Base-by-base conservation (phyloP, 331 rosid genomes). In the Quercus lobata region DNA sequence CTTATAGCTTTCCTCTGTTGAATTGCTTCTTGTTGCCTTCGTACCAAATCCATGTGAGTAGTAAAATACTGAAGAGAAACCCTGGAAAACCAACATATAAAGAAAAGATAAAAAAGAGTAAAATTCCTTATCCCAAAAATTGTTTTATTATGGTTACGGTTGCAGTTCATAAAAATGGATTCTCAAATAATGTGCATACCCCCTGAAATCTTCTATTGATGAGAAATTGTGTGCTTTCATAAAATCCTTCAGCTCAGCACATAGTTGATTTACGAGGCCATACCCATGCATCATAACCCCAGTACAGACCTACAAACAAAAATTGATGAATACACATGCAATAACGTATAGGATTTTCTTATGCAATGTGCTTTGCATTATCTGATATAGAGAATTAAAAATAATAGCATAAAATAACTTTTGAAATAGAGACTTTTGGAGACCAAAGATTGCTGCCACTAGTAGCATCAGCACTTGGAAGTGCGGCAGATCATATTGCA, bases 251-350 rank as follows among this genome's bases (percentile, higher is more conserved):
- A 96, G 96, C 88, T 96, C 99, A 12, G 74, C 78, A 78, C 88
- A 86, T 19, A 96, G 96, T 80, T 90, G 86, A 91, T 90, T 96
- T 87, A 96, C 99, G 69, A 96, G 84, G 78, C 99, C 92, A 73
- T 93, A 96, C 18, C 98, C 98, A 55, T 96, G 98, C 98, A 93
- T 93, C 99, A 96, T 96, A 82, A 96, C 99, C 69, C 98, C 98
- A 5, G 99, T 96, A 83, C 99, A 96, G 19, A 93, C 98, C 99
- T 93, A 80, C 83, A 78, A 49, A 74, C 34, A 76, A 82, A 61
- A 69, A 70, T 22, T 15, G 34, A 73, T 11, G 75, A 77, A 46
- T 14, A 21, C 32, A 61, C 69, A 11, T 27, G 69, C 37, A 27
- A 22, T 25, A 25, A 12, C 9, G 35, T 61, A 0, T 24, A 14